These are phyloP conservation scores for Asterionellopsis glacialis DNA, from an alignment of 108 stramenopile genomes.

Conservation along the genomic window DNA sequence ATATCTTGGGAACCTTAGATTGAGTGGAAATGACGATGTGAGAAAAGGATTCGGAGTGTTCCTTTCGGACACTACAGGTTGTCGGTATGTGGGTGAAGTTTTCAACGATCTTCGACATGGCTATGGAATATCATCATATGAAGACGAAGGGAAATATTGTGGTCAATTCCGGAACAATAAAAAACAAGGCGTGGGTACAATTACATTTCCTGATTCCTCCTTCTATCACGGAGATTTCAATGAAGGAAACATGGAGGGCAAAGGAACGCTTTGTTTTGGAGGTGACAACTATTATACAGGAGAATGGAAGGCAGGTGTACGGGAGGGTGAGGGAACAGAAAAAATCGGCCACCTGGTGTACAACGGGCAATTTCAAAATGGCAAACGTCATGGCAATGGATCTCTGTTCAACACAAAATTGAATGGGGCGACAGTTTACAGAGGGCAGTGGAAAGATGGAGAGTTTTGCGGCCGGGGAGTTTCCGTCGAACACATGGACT, in stretches of 20 bases:
- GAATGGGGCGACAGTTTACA: constrained; percentile 1
- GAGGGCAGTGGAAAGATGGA: constrained; percentile 32
- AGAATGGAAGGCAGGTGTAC: not conserved
- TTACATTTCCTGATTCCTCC: not conserved
- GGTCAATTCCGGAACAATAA: not conserved
- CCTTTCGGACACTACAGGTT: not conserved
- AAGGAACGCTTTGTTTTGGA: constrained; percentile 6
- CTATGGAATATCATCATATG: not conserved
- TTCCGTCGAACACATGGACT: constrained; percentile 15
- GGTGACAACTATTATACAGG: not conserved
- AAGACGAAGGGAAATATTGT: not conserved
- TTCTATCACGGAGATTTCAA: constrained; percentile 1
- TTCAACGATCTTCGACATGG: not conserved
- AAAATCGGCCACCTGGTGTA: constrained; percentile 6
- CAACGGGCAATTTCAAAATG: constrained; percentile 37
- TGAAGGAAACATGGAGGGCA: not conserved
- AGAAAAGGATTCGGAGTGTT: constrained; percentile 2
- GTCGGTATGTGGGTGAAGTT: not conserved
- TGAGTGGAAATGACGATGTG: no score
- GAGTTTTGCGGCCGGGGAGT: constrained; percentile 39
- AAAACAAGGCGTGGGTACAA: not conserved
- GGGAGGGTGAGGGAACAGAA: constrained; percentile 1
- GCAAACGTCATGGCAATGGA: constrained; percentile 38
- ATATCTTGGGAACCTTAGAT: no score
- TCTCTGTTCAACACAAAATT: constrained; percentile 26